Base-by-base conservation (phyloP, 805 yeast species). In the Suhomyces tanzawaensis region DNA sequence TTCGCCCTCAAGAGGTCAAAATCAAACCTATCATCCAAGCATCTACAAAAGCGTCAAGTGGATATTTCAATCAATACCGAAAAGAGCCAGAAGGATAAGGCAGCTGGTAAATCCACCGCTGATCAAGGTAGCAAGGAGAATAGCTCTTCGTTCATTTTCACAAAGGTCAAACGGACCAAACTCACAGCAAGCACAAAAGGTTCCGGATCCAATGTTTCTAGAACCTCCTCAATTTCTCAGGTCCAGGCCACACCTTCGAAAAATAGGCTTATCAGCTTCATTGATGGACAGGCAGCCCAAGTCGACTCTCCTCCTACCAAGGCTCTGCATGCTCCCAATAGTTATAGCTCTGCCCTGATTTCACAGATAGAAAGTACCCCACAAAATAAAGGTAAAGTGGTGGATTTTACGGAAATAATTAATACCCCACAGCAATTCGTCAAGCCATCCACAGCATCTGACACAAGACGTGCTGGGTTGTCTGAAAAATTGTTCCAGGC, bases 11-110 rank as follows among this genome's bases (percentile, higher is more conserved):
- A 60, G 40, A 46, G 72, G 32, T 65, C 72, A 3, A 66, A 64
- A 39, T 69, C 74, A 0, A 66, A 58, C 35, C 52, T 69, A 26
- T 61, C 67, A 2, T 57, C 73, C 1, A 66, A 62, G 29, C 58
- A 62, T 39, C 45, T 69, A 34, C 62, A 64, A 17, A 55, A 62
- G 35, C 43, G 74, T 27, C 72, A 67, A 46, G 71, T 69, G 15
- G 74, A 69, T 32, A 55, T 69, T 46, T 58, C 67, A 0, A 37
- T 50, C 12, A 26, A 33, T 17, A 33, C 7, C 14, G 13, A 24
- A 12, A 12, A 34, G 4, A 7, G 34, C 7, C 29, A 29, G 23
- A 16, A 14, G 5, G 42, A 39, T 3, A 26, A 28, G 14, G 21
- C 9, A 7, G 26, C 19, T 2, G 19, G 19, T 14, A n/a, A n/a